phyloP scores from a whole-genome alignment of 2,329 filamentous ascomycete species.

The Verticillium longisporum region DNA sequence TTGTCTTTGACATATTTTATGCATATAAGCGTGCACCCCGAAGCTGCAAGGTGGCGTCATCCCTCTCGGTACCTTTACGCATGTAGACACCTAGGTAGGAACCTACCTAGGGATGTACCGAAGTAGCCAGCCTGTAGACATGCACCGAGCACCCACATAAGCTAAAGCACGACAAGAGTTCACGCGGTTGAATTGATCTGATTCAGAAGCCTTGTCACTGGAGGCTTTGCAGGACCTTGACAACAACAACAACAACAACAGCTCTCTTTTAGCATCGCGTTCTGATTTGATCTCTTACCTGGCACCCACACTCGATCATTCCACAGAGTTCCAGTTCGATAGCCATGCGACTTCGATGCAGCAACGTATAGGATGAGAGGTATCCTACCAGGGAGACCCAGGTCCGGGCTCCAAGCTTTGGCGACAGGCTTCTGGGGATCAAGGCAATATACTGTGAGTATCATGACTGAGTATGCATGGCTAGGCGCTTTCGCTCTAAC shows the following conservation, averaged over 20 bases:
- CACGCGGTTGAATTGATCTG: too few species aligned
- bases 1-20: neutral
- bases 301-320: too few species aligned
- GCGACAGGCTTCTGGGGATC: constrained; percentile 67
- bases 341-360: constrained; percentile 14
- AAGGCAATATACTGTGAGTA: constrained; percentile 63
- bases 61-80: neutral
- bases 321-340: constrained; percentile 6
- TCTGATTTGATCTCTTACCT: too few species aligned
- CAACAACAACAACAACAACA: too few species aligned
- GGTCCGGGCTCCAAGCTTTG: constrained; percentile 70
- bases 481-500: constrained; percentile 5
- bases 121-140: too few species aligned
- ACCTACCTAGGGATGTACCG: neutral
- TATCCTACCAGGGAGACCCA: constrained; percentile 73
- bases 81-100: neutral
- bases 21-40: neutral
- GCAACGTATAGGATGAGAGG: constrained; percentile 56
- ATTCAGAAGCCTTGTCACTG: too few species aligned
- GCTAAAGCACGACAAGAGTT: too few species aligned
- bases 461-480: neutral
- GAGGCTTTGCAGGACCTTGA: too few species aligned
- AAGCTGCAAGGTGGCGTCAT: constrained; percentile 5
- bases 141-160: too few species aligned
- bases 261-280: too few species aligned